phyloP scores from a whole-genome alignment of 108 stramenopile species.

The Skeletonema marinoi region DNA sequence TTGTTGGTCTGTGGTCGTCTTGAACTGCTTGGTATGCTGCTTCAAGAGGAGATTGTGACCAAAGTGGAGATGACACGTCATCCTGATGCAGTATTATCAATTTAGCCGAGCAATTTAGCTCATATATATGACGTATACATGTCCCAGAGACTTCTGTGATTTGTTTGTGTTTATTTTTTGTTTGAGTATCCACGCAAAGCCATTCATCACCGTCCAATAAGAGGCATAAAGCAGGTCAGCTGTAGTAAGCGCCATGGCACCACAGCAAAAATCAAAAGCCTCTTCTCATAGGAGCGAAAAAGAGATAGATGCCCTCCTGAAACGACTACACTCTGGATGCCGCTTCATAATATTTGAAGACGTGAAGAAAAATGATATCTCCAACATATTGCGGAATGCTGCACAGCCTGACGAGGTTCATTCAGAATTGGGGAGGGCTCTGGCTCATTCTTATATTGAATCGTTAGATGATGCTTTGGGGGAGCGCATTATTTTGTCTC shows the following conservation, averaged over 20 bases:
- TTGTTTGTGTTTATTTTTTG: too few relatives aligned
- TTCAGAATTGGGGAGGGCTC: slow-evolving; percentile 24
- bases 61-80: too few relatives aligned
- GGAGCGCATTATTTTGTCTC: slow-evolving; percentile 9
- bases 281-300: neutral
- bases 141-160: too few relatives aligned
- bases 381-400: slow-evolving; percentile 18
- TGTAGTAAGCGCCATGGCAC: neutral
- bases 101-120: too few relatives aligned
- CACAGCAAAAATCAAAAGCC: neutral
- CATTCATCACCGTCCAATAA: too few relatives aligned
- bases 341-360: slow-evolving; percentile 19
- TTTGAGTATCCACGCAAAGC: too few relatives aligned
- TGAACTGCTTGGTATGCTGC: too few relatives aligned
- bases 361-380: neutral
- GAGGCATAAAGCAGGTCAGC: too few relatives aligned
- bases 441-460: slow-evolving; percentile 27
- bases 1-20: too few relatives aligned
- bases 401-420: slow-evolving; percentile 40
- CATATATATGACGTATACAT: too few relatives aligned
- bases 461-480: slow-evolving; percentile 21
- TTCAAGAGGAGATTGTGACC: too few relatives aligned
- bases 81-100: too few relatives aligned
- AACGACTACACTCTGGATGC: slow-evolving; percentile 38
- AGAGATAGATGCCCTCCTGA: slow-evolving; percentile 25